phyloP scores from a whole-genome alignment of 2,329 filamentous ascomycete genomes.

The Talaromyces sp. region DNA sequence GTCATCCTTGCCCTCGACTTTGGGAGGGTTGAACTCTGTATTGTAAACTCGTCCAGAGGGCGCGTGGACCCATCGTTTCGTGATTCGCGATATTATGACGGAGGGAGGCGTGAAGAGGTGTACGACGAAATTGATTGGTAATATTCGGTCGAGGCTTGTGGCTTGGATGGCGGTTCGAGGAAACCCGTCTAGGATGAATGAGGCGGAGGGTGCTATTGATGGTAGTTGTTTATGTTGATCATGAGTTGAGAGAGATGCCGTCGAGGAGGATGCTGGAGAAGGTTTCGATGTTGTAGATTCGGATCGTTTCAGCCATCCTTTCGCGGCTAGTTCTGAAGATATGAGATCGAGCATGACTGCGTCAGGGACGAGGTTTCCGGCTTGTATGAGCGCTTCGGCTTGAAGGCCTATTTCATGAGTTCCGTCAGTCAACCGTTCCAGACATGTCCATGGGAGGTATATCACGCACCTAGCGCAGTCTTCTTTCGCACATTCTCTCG shows the following conservation, averaged over 20 bases:
- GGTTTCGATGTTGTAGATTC: not conserved
- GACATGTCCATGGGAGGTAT: not conserved
- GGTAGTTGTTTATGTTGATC: slow-evolving; percentile 29
- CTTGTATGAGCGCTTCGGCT: slow-evolving; percentile 82
- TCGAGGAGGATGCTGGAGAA: slow-evolving; percentile 30
- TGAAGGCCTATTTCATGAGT: slow-evolving; percentile 66
- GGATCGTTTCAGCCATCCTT: slow-evolving; percentile 69
- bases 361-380: slow-evolving; percentile 86
- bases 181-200: slow-evolving; percentile 95
- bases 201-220: slow-evolving; percentile 69
- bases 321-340: slow-evolving; percentile 76
- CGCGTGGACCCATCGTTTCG: slow-evolving; percentile 89
- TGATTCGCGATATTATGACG: slow-evolving; percentile 84
- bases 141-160: slow-evolving; percentile 67
- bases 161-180: slow-evolving; percentile 84
- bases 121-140: slow-evolving; percentile 94
- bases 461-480: slow-evolving; percentile 72
- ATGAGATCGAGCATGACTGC: slow-evolving; percentile 89
- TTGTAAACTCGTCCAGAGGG: slow-evolving; percentile 93
- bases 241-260: slow-evolving; percentile 44
- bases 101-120: slow-evolving; percentile 79
- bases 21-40: slow-evolving; percentile 83
- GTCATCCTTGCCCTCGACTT: slow-evolving; percentile 77
- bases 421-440: not conserved
- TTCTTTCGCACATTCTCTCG: slow-evolving; percentile 86